Percentiles rank a stretch among this genome's conserved stretches.
phyloP scores from a whole-genome alignment of 176 grass and related monocot species.

The Stipa capillata region DNA sequence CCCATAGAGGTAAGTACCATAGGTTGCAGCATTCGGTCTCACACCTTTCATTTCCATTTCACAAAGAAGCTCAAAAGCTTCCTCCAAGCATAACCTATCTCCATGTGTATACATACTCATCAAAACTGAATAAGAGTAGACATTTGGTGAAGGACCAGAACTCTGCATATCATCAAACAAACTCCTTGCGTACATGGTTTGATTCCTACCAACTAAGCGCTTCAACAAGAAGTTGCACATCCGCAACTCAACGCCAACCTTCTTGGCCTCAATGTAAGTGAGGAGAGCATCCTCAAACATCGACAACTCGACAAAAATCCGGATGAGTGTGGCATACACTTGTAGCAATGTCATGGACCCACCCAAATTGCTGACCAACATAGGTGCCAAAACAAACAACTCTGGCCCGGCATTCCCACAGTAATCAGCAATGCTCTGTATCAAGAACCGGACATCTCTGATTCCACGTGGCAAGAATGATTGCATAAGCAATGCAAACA shows the following conservation, averaged over 20 bases:
- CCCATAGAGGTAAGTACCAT: conserved; percentile 52
- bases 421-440: conserved; percentile 39
- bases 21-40: conserved; percentile 49
- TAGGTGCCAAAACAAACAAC: conserved; percentile 39
- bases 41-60: conserved; percentile 52
- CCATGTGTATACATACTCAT: conserved; percentile 46
- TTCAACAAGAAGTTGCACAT: conserved; percentile 74
- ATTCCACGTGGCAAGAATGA: conserved; percentile 22
- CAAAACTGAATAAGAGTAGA: conserved; percentile 62
- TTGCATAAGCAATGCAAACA: conserved; percentile 47
- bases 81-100: conserved; percentile 38
- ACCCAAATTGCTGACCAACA: conserved; percentile 30
- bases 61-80: conserved; percentile 46
- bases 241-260: conserved; percentile 33
- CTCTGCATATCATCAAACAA: conserved; percentile 68
- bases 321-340: conserved; percentile 40
- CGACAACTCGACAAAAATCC: conserved; percentile 27
- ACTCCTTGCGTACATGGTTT: conserved; percentile 24
- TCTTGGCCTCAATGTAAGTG: conserved; percentile 45
- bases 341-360: conserved; percentile 45
- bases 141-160: conserved; percentile 48
- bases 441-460: conserved; percentile 33
- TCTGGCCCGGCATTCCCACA: conserved; percentile 34
- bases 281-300: conserved; percentile 62
- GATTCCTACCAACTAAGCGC: conserved; percentile 40